Base-by-base conservation (phyloP, 2,329 filamentous ascomycete genomes). In the Pseudopithomyces chartarum region DNA sequence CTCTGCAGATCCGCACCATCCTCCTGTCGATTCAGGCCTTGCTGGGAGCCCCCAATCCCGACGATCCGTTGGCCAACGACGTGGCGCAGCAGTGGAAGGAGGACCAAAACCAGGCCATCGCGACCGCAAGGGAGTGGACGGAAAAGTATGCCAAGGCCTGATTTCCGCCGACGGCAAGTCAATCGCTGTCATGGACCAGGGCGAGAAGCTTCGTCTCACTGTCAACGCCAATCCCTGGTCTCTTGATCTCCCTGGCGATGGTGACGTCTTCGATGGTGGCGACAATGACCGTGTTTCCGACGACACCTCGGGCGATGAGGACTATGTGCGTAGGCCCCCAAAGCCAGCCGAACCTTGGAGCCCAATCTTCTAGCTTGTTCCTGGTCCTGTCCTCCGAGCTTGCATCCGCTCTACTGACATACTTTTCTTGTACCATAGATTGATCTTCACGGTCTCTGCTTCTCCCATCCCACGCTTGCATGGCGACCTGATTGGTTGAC, bases 51-150 rank as follows among this genome's bases (percentile, higher is more conserved):
- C 95, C 95, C 13, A 99, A 99, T 78, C 95, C 96, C 29, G 95
- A 99, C 71, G 95, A 99, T 73, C 96, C 95, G n/a, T 86, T 99
- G 40, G 96, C 95, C 48, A 96, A 97, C 73, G 94, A 99, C 64
- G 95, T 99, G 40, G 95, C 95, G 34, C 96, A 98, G 82, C 89
- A 90, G 73, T 99, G 95, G 95, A 97, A 98, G 81, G 92, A 98
- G 71, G 89, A 99, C 71, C 91, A 98, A 78, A 87, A 88, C 62
- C 91, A 91, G 46, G 95, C 95, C 22, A 98, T 99, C 68, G 87
- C 90, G 63, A 98, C 92, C 7, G 94, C 94, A 15, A 89, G 85
- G 71, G 92, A 97, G 71, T 98, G 95, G 94, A 98, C 95, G 12
- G 84, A 84, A 75, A 88, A 89, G 67, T 91, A 95, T 74, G 93